Conservation (phyloP, 345 rosid genomes). For the Heritiera fomes region DNA sequence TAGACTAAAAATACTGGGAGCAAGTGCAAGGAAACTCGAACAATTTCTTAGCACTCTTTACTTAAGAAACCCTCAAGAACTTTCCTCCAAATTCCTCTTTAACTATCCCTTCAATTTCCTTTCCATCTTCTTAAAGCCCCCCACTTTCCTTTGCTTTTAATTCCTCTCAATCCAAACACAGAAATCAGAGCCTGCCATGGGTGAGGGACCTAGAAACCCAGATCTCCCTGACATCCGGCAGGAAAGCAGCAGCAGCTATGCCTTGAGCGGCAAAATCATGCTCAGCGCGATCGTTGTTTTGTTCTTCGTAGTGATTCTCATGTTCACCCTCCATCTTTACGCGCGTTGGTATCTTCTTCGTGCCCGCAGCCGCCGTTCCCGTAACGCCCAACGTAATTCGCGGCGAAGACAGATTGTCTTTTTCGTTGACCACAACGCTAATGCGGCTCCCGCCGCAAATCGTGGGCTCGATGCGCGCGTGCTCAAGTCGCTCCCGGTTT, state of each 20-base stretch:
- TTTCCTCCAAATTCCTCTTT: neutral
- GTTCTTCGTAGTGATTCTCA: conserved; percentile 66
- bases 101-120: neutral
- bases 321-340: conserved; percentile 77
- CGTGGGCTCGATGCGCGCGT: conserved; percentile 66
- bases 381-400: conserved; percentile 43
- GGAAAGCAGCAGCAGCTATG: conserved; percentile 33
- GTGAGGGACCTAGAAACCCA: neutral
- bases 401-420: conserved; percentile 56
- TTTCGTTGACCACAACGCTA: conserved; percentile 42
- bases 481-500: conserved; percentile 65
- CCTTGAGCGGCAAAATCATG: conserved; percentile 71
- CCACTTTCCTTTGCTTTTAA: neutral
- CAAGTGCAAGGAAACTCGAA: neutral
- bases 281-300: conserved; percentile 61
- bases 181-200: neutral
- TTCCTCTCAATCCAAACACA: neutral
- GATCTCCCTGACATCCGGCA: too few species aligned
- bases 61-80: neutral
- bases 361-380: conserved; percentile 58
- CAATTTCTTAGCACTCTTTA: neutral
- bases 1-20: neutral
- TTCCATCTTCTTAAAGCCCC: neutral
- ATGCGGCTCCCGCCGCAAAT: conserved; percentile 15
- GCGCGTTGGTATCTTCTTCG: conserved; percentile 89